Percentiles rank a stretch among this genome's conserved stretches.
Conservation (phyloP, 2,329 filamentous ascomycete genomes). For the Fusarium sp. region DNA sequence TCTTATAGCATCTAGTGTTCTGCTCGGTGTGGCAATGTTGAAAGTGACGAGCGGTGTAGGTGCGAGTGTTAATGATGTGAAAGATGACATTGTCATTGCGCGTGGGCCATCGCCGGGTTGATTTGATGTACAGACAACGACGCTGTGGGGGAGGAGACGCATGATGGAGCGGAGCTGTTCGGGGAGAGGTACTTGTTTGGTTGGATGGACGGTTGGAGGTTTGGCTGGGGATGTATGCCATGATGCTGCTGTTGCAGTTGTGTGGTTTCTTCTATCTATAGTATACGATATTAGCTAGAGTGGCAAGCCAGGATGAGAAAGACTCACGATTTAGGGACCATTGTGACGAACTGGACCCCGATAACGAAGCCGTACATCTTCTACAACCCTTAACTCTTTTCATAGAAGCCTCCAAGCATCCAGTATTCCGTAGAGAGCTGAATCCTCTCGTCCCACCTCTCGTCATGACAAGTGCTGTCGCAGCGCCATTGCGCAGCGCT, state of each 20-base stretch:
- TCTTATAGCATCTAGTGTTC: conserved; percentile 65
- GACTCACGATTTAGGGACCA: conserved; percentile 33
- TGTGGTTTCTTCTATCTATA: conserved; percentile 37
- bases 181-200: conserved; percentile 51
- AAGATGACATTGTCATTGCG: conserved; percentile 71
- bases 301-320: neutral
- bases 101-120: conserved; percentile 52
- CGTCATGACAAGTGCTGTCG: conserved; percentile 26
- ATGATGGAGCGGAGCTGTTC: conserved; percentile 65
- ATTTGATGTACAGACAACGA: conserved; percentile 67
- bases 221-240: conserved; percentile 50
- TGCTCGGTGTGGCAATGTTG: conserved; percentile 68
- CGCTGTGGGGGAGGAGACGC: conserved; percentile 66
- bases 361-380: neutral
- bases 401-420: neutral
- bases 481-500: conserved; percentile 43
- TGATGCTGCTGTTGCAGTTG: conserved; percentile 26
- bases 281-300: conserved; percentile 18
- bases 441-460: conserved; percentile 34
- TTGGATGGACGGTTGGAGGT: conserved; percentile 54
- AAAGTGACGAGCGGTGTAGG: conserved; percentile 67
- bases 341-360: neutral
- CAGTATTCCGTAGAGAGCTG: conserved; percentile 26
- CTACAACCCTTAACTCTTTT: neutral
- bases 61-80: conserved; percentile 66